A percentile compares a stretch with the other conserved stretches of the same genome.
Evolutionary conservation across 2,329 filamentous ascomycete species (phyloP).

Genomic region (Penicillium expansum): DNA sequence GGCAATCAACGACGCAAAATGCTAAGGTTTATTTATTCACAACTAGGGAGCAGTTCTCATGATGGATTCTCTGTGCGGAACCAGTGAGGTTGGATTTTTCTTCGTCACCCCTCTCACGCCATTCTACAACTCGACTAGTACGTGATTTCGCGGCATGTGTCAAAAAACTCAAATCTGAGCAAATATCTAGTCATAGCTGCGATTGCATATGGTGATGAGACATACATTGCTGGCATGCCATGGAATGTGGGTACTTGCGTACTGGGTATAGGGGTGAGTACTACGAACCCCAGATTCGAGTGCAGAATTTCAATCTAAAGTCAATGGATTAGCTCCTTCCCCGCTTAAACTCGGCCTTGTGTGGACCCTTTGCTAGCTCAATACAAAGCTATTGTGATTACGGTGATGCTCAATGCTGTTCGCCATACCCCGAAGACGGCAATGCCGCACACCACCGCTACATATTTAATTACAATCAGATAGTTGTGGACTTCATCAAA

Average conservation of each 20-base stretch:
- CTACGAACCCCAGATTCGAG: not conserved
- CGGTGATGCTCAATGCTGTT: constrained; percentile 15
- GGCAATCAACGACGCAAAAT: not conserved
- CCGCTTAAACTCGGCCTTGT: constrained; percentile 8
- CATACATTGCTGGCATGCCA: constrained; percentile 15
- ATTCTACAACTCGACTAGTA: constrained; percentile 16
- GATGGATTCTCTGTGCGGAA: constrained; percentile 27
- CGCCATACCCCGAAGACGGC: constrained; percentile 6
- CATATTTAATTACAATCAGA: constrained; percentile 13
- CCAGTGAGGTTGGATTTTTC: constrained; percentile 20
- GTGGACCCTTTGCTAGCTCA: constrained; percentile 16
- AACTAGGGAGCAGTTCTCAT: constrained; percentile 20
- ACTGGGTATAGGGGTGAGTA: constrained; percentile 20
- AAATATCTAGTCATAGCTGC: constrained; percentile 17
- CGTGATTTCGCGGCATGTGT: not conserved
- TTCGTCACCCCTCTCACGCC: constrained; percentile 12
- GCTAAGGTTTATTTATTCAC: not conserved
- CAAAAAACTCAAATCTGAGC: not conserved
- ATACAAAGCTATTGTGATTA: constrained; percentile 19
- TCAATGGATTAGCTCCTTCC: not conserved
- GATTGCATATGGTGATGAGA: constrained; percentile 22
- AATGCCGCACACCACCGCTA: constrained; percentile 16
- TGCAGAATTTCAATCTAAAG: not conserved
- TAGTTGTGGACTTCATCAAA: constrained; percentile 20
- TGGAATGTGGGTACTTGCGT: constrained; percentile 21